Conservation (phyloP, 305 asterid species). For the Fraxinus floribunda region DNA sequence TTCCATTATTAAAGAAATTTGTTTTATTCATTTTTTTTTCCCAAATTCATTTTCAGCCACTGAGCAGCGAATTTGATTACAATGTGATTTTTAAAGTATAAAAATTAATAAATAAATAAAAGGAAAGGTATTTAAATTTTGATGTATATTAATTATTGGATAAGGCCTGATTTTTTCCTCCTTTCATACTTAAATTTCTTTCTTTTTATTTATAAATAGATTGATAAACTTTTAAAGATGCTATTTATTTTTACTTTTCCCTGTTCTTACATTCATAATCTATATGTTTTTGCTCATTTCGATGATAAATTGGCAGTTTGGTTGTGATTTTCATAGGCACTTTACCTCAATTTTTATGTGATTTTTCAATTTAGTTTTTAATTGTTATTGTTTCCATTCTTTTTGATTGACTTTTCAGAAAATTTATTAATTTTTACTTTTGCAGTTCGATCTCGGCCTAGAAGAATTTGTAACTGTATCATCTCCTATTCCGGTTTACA, state of each 20-base stretch:
- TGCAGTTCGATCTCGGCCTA: constrained; percentile 29
- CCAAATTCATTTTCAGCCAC: neutral
- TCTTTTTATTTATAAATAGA: neutral
- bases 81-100: neutral
- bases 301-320: constrained; percentile 7
- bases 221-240: neutral
- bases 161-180: neutral
- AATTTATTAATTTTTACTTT: neutral
- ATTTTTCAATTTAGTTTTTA: neutral
- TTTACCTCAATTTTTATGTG: neutral
- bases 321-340: neutral
- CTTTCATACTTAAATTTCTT: neutral
- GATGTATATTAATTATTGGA: neutral
- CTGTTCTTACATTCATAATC: neutral
- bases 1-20: constrained; percentile 4
- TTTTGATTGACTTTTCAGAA: neutral
- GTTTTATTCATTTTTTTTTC: neutral
- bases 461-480: constrained; percentile 13
- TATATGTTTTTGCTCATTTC: neutral
- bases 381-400: neutral
- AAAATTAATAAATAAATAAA: neutral
- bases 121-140: neutral
- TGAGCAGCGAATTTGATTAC: neutral
- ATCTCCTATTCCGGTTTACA: constrained; percentile 6
- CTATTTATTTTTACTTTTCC: neutral